A percentile compares a stretch with the other conserved stretches of the same genome.
Evolutionary conservation across 352 stramenopile genomes (phyloP).

Genomic region (Blastocystis sp.): DNA sequence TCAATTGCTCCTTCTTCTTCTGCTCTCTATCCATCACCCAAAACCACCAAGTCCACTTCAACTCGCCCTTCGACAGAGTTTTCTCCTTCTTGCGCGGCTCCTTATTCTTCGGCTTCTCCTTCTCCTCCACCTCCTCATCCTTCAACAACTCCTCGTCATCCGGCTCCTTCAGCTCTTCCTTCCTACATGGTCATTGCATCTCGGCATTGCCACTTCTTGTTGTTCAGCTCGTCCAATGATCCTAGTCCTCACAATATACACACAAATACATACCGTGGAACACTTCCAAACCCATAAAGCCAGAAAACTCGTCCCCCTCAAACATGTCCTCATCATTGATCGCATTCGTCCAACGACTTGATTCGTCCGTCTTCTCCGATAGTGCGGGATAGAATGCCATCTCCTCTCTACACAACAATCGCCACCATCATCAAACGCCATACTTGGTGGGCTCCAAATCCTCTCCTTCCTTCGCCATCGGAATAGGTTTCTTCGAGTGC

Average conservation of each 20-base stretch:
- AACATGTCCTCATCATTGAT: slow-evolving; percentile 33
- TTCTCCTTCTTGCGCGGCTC: neutral
- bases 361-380: neutral
- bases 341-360: neutral
- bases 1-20: slow-evolving; percentile 37
- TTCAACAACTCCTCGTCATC: neutral
- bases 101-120: neutral
- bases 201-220: slow-evolving; percentile 16
- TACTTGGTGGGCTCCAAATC: slow-evolving; percentile 16
- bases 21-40: neutral
- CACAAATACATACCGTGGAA: neutral
- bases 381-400: slow-evolving; percentile 29
- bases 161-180: neutral
- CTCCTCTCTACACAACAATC: slow-evolving; percentile 28
- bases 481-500: neutral
- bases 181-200: too few species aligned
- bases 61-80: neutral
- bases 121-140: neutral
- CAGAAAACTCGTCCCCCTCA: slow-evolving; percentile 9
- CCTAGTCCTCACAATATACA: neutral
- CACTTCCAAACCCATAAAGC: slow-evolving; percentile 55
- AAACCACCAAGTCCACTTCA: neutral
- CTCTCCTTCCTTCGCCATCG: neutral
- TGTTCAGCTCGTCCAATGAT: slow-evolving; percentile 36
- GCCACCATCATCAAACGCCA: neutral